Conservation (phyloP, 2,329 filamentous ascomycete species). For the Macrophomina pseudophaseolina region DNA sequence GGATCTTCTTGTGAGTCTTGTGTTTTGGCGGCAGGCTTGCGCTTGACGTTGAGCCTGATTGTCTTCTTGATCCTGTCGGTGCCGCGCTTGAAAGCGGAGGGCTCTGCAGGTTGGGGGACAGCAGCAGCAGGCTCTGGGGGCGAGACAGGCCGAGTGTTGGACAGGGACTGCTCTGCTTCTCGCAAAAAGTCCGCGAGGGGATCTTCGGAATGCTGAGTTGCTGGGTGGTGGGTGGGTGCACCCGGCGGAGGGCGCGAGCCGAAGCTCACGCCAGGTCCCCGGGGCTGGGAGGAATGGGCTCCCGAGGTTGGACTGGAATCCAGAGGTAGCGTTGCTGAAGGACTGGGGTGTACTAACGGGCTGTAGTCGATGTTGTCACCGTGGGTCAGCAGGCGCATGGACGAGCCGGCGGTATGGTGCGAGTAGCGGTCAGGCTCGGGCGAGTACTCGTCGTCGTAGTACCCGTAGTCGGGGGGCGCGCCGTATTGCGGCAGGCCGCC, state of each 20-base stretch:
- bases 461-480: constrained; percentile 54
- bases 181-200: constrained; percentile 52
- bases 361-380: constrained; percentile 50
- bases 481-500: constrained; percentile 41
- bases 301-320: constrained; percentile 9
- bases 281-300: constrained; percentile 17
- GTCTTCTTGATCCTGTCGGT: constrained; percentile 37
- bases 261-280: constrained; percentile 17
- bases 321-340: constrained; percentile 35
- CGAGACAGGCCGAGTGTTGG: constrained; percentile 23
- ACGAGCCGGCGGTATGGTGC: constrained; percentile 39
- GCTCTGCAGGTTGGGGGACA: constrained; percentile 15
- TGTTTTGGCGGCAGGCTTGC: constrained; percentile 29
- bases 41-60: constrained; percentile 37
- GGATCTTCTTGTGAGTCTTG: constrained; percentile 37
- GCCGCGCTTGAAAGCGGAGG: constrained; percentile 33
- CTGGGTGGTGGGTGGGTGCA: constrained; percentile 35
- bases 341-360: constrained; percentile 46
- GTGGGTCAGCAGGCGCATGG: constrained; percentile 57
- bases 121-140: constrained; percentile 30
- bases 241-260: constrained; percentile 36
- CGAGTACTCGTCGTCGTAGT: constrained; percentile 44
- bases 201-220: constrained; percentile 41
- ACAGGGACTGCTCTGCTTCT: constrained; percentile 45
- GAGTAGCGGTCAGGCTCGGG: constrained; percentile 12